Evolutionary conservation across 2,329 filamentous ascomycete genomes (phyloP).

Genomic region (Endocalyx cinctus): DNA sequence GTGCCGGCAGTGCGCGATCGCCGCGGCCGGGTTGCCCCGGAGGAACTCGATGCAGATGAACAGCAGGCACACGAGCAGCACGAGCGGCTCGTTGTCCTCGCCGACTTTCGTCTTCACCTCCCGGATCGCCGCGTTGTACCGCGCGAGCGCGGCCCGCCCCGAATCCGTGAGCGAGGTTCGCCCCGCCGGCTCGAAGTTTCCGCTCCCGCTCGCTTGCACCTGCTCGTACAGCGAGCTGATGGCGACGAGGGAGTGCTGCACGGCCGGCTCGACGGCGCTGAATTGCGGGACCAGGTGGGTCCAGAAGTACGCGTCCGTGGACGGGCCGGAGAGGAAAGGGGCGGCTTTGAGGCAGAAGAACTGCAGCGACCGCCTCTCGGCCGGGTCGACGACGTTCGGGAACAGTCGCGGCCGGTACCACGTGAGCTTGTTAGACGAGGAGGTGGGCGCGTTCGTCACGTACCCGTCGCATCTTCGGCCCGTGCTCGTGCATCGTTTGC

Average conservation of each 20-base stretch:
- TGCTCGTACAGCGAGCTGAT: constrained; percentile 36
- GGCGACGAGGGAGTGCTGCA: constrained; percentile 33
- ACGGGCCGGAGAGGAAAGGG: constrained; percentile 30
- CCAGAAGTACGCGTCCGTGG: constrained; percentile 37
- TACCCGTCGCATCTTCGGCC: constrained; percentile 32
- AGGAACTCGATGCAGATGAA: constrained; percentile 42
- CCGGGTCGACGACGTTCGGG: constrained; percentile 16
- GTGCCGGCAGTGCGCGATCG: constrained; percentile 33
- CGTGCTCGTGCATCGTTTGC: constrained; percentile 21
- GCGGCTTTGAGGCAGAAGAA: constrained; percentile 35
- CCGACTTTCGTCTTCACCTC: constrained; percentile 25
- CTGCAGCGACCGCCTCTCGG: constrained; percentile 29
- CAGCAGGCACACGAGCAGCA: constrained; percentile 36
- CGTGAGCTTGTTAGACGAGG: constrained; percentile 15
- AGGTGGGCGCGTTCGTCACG: constrained; percentile 6
- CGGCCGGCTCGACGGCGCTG: constrained; percentile 31
- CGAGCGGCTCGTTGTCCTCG: constrained; percentile 27
- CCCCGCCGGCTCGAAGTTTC: constrained; percentile 3
- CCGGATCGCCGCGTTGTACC: constrained; percentile 38
- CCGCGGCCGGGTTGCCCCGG: constrained; percentile 30
- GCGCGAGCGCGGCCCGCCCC: constrained; percentile 32
- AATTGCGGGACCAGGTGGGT: constrained; percentile 35
- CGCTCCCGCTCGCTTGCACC: too few relatives aligned
- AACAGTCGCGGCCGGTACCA: constrained; percentile 33
- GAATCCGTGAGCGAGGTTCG: constrained; percentile 16